Base-by-base conservation (phyloP, 208 protist genomes). In the Acanthamoeba lenticulata region DNA sequence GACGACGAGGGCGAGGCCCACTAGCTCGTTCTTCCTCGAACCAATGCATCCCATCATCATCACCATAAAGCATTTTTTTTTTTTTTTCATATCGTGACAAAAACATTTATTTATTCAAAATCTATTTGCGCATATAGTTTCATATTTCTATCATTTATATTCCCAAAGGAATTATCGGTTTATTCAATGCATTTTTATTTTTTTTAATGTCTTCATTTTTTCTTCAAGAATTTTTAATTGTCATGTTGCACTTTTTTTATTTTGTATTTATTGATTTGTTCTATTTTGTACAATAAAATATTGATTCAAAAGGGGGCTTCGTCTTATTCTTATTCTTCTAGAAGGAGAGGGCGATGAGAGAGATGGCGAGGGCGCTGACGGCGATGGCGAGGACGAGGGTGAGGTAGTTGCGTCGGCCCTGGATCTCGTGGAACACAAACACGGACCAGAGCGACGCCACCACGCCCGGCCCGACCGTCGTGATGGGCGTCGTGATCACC, bases 341-440 rank as follows among this genome's bases (percentile, higher is more conserved):
- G 38, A 81, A 81, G 69, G 69, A 81, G 34, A 81, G 40, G 38
- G 38, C 69, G 9, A 81, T 44, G 36, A 81, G 40, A 24, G 40
- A 19, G 38, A 81, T 81, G 17, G 69, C 69, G 38, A 21, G n/a
- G 24, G 36, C 9, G 38, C 38, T 49, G 13, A 81, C 40, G 38
- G 21, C 38, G 34, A 81, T 47, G 38, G 69, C 34, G 1, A 81
- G 21, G 38, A 47, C 27, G 19, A 81, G 40, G 17, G 40, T 81
- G 69, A 81, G 34, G 69, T 81, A 81, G 69, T 81, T 81, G 38
- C 38, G 34, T 17, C 69, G 69, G 40, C 69, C 69, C 40, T 81
- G 69, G 17, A 81, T 81, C 69, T 81, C 69, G 69, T 47, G 69
- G 69, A 81, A 81, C n/a, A 81, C 69, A 45, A 81, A 81, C 36